Percentiles rank a stretch among this genome's conserved stretches.
Evolutionary conservation across 805 yeast genomes (phyloP).

Genomic region (Blastobotrys peoriensis): DNA sequence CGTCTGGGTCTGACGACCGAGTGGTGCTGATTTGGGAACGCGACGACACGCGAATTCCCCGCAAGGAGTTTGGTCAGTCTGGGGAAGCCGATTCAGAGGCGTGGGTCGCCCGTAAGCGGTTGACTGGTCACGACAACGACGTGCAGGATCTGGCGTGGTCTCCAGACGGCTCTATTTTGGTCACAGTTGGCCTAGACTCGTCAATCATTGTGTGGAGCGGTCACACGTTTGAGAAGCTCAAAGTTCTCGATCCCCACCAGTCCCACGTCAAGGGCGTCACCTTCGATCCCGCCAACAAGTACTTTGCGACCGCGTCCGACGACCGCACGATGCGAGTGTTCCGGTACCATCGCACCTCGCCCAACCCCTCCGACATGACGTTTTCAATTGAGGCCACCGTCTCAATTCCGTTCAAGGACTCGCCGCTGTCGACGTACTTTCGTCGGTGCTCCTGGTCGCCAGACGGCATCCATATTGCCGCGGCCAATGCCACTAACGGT

Average conservation of each 20-base stretch:
- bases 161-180: conserved; percentile 84
- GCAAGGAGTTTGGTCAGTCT: conserved; percentile 57
- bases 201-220: conserved; percentile 94
- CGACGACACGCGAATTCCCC: conserved; percentile 59
- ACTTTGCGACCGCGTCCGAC: conserved; percentile 94
- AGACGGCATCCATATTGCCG: conserved; percentile 64
- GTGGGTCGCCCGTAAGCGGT: conserved; percentile 88
- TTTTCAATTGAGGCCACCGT: conserved; percentile 83
- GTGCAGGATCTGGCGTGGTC: conserved; percentile 98
- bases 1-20: conserved; percentile 93
- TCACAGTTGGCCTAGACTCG: conserved; percentile 91
- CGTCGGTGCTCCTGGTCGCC: conserved; percentile 68
- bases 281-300: conserved; percentile 97
- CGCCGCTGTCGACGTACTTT: conserved; percentile 90
- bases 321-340: conserved; percentile 87
- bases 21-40: conserved; percentile 88
- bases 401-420: conserved; percentile 75
- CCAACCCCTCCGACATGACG: conserved; percentile 49
- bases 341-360: conserved; percentile 69
- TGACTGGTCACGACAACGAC: conserved; percentile 96
- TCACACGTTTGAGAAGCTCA: conserved; percentile 79
- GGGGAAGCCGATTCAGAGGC: conserved; percentile 71
- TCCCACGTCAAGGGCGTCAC: conserved; percentile 95
- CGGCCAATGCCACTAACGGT: conserved; percentile 64
- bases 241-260: conserved; percentile 86